These are phyloP conservation scores for Podila verticillata DNA, from an alignment of 192 early-diverging fungal genomes.

Conservation along the genomic window DNA sequence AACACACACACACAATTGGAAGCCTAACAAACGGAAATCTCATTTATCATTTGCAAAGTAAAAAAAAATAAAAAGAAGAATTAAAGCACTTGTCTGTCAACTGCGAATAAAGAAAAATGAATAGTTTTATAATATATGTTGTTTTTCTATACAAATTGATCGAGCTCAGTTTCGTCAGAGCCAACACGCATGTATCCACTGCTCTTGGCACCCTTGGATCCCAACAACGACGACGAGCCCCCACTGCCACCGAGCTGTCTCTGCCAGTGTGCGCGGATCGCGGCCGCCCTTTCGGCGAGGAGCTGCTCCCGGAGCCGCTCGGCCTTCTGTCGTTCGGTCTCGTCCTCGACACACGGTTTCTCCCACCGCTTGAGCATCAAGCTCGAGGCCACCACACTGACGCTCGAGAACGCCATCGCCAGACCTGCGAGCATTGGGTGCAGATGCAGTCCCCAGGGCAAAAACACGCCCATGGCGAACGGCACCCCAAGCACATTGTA, in stretches of 20 bases:
- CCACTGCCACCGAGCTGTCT: slow-evolving; percentile 1
- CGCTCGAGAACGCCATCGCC: slow-evolving; percentile 93
- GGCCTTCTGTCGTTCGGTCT: slow-evolving; percentile 1
- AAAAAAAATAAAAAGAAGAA: no score
- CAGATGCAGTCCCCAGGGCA: slow-evolving; percentile 86
- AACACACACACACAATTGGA: no score
- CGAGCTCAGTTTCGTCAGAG: not conserved
- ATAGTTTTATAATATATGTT: no score
- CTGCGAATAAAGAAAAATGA: no score
- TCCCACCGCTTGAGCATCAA: slow-evolving; percentile 81
- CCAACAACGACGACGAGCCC: not conserved
- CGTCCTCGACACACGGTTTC: slow-evolving; percentile 41
- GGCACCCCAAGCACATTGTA: slow-evolving; percentile 95
- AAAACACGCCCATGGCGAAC: slow-evolving; percentile 90
- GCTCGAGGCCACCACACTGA: slow-evolving; percentile 92
- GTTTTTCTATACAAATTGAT: slow-evolving; percentile 9
- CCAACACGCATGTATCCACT: slow-evolving; percentile 7
- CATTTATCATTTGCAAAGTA: no score
- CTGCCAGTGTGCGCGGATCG: slow-evolving; percentile 14
- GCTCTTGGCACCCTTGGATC: not conserved
- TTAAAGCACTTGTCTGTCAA: no score
- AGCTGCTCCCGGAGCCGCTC: slow-evolving; percentile 3
- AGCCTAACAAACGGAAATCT: no score
- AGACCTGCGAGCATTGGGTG: slow-evolving; percentile 94
- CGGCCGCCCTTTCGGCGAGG: not conserved